Evolutionary conservation across 2,329 filamentous ascomycete genomes (phyloP).

Genomic region (Tolypocladium tropicale): DNA sequence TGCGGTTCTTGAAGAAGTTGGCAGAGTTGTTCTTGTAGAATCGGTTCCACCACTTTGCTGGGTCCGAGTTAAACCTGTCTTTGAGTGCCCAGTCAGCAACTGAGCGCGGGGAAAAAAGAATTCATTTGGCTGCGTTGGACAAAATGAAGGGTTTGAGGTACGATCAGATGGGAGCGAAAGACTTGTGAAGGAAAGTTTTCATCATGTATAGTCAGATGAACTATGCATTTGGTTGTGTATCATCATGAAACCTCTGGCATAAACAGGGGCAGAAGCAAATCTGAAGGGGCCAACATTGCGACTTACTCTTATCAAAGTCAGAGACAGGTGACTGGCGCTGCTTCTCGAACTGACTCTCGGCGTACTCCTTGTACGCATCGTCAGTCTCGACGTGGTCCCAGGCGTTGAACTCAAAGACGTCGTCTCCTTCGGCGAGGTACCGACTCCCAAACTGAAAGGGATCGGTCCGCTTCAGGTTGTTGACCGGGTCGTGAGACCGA

Average conservation of each 20-base stretch:
- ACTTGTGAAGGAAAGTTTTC: conserved; percentile 40
- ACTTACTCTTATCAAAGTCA: conserved; percentile 80
- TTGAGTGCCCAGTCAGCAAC: conserved; percentile 27
- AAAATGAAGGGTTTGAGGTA: conserved; percentile 5
- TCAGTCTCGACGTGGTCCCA: conserved; percentile 98
- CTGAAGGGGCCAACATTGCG: neutral
- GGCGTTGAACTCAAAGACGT: conserved; percentile 95
- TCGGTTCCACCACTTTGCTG: conserved; percentile 93
- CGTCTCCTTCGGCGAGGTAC: conserved; percentile 69
- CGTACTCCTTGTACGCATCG: conserved; percentile 75
- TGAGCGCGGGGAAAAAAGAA: neutral
- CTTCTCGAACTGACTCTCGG: conserved; percentile 71
- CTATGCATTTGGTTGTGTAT: conserved; percentile 52
- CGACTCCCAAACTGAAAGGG: conserved; percentile 95
- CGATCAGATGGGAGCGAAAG: conserved; percentile 67
- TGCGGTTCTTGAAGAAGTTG: conserved; percentile 98
- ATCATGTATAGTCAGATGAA: conserved; percentile 64
- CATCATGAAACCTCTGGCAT: conserved; percentile 38
- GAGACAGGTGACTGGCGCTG: conserved; percentile 82
- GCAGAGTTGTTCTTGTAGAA: conserved; percentile 97
- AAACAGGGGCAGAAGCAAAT: neutral
- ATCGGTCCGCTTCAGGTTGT: conserved; percentile 78
- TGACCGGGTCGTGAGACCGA: conserved; percentile 58
- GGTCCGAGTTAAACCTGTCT: conserved; percentile 79
- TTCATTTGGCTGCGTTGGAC: neutral